Evolutionary conservation across 805 yeast genomes (phyloP).

Genomic region (baker's yeast (Saccharomyces cerevisiae)): DNA sequence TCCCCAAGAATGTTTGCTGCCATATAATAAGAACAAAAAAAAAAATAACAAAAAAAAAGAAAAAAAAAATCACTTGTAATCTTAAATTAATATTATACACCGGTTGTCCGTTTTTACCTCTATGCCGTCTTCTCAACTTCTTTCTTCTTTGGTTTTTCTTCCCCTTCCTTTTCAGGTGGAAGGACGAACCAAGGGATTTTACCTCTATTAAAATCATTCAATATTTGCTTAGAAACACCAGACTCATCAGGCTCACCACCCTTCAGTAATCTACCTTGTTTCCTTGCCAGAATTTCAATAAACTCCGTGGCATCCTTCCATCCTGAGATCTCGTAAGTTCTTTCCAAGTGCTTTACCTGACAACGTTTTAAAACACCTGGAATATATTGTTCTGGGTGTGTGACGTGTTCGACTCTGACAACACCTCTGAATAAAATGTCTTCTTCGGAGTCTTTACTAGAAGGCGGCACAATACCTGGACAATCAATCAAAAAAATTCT

Average conservation of each 20-base stretch:
- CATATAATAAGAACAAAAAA: background rate
- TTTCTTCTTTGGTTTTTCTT: slow-evolving; percentile 9
- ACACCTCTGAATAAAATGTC: slow-evolving; percentile 94
- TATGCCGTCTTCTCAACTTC: background rate
- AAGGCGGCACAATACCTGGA: slow-evolving; percentile 98
- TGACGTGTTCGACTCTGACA: slow-evolving; percentile 95
- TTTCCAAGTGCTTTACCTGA: slow-evolving; percentile 80
- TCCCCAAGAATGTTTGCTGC: background rate
- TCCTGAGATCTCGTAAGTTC: slow-evolving; percentile 90
- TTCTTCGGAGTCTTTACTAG: slow-evolving; percentile 77
- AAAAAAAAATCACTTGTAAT: background rate
- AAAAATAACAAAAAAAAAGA: background rate
- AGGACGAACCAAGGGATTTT: slow-evolving; percentile 96
- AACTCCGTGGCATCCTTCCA: slow-evolving; percentile 78
- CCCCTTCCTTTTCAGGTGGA: slow-evolving; percentile 72
- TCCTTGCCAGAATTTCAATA: slow-evolving; percentile 83
- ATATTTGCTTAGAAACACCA: slow-evolving; percentile 81
- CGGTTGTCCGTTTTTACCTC: background rate
- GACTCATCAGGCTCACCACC: slow-evolving; percentile 98
- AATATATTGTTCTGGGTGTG: slow-evolving; percentile 90
- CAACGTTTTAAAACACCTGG: slow-evolving; percentile 81
- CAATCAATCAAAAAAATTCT: slow-evolving; percentile 92
- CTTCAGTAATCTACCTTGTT: slow-evolving; percentile 83
- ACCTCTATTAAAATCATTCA: slow-evolving; percentile 94
- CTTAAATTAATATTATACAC: slow-evolving; percentile 1